phyloP scores from a whole-genome alignment of 768 basidiomycete genomes.

The Kwoniella sp. region DNA sequence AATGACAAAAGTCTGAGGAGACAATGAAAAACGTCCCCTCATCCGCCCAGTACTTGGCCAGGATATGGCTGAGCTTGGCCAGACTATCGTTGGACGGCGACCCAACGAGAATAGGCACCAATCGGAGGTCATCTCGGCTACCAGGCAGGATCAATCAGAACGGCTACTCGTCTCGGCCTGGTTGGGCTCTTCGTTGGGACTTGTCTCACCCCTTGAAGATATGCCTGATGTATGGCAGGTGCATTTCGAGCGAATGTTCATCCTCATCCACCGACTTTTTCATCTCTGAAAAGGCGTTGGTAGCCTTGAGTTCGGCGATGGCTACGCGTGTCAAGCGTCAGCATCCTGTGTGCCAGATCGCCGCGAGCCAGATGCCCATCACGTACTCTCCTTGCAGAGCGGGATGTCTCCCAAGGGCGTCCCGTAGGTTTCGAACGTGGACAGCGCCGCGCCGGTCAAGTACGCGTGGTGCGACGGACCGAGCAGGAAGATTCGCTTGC shows the following conservation, averaged over 20 bases:
- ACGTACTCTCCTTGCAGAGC: constrained; percentile 72
- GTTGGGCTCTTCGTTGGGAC: too few relatives aligned
- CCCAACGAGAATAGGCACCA: constrained; percentile 90
- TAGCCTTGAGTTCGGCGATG: constrained; percentile 61
- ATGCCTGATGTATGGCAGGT: constrained; percentile 62
- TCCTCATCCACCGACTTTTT: constrained; percentile 69
- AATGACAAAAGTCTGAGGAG: constrained; percentile 97
- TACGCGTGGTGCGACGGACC: constrained; percentile 94
- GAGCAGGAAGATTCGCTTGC: constrained; percentile 86
- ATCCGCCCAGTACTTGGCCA: constrained; percentile 74
- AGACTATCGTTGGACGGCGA: constrained; percentile 56
- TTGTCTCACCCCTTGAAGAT: constrained; percentile 43
- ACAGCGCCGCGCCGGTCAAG: constrained; percentile 79
- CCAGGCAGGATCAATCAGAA: not conserved
- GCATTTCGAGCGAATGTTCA: constrained; percentile 98
- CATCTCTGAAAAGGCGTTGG: constrained; percentile 70
- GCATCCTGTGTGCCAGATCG: not conserved
- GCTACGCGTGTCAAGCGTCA: constrained; percentile 54
- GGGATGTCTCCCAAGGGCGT: constrained; percentile 82
- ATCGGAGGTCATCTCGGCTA: constrained; percentile 59
- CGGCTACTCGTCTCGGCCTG: not conserved
- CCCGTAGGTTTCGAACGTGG: constrained; percentile 67
- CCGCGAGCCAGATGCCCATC: not conserved
- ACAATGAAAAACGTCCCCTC: constrained; percentile 81
- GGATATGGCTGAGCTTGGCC: constrained; percentile 58